Conservation (phyloP, 805 yeast species). For the Cyberlindnera samutprakarnensis region DNA sequence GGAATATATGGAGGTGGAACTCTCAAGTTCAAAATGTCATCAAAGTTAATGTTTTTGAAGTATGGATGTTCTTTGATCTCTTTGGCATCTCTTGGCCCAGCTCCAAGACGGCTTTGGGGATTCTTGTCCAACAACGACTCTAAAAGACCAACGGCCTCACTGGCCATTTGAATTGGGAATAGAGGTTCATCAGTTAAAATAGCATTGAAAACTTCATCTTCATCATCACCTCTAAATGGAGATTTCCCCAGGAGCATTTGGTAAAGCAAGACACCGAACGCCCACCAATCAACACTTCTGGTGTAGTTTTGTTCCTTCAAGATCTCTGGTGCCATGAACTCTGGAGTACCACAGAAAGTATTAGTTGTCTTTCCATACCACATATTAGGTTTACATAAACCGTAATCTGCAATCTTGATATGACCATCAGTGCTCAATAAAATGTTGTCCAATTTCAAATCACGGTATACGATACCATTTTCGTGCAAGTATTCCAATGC, state of each 20-base stretch:
- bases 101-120: conserved; percentile 76
- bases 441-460: conserved; percentile 91
- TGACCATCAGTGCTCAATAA: conserved; percentile 86
- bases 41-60: conserved; percentile 84
- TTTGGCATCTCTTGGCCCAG: conserved; percentile 80
- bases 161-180: conserved; percentile 95
- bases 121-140: conserved; percentile 89
- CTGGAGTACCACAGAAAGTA: conserved; percentile 99
- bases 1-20: conserved; percentile 90
- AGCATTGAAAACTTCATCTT: conserved; percentile 95
- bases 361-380: conserved; percentile 79
- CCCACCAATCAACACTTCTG: conserved; percentile 99
- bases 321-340: conserved; percentile 98
- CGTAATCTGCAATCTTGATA: conserved; percentile 94
- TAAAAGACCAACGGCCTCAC: conserved; percentile 89
- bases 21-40: conserved; percentile 64
- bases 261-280: conserved; percentile 91
- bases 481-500: conserved; percentile 93
- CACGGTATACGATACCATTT: conserved; percentile 93
- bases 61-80: conserved; percentile 96
- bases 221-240: conserved; percentile 96
- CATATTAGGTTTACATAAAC: conserved; percentile 93
- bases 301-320: conserved; percentile 88
- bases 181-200: conserved; percentile 93
- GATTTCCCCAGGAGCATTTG: conserved; percentile 96